Evolutionary conservation across 257 asterid species (phyloP), one percentile per base, ranked within the genome.

Genomic region (Craterostigma plantagineum): DNA sequence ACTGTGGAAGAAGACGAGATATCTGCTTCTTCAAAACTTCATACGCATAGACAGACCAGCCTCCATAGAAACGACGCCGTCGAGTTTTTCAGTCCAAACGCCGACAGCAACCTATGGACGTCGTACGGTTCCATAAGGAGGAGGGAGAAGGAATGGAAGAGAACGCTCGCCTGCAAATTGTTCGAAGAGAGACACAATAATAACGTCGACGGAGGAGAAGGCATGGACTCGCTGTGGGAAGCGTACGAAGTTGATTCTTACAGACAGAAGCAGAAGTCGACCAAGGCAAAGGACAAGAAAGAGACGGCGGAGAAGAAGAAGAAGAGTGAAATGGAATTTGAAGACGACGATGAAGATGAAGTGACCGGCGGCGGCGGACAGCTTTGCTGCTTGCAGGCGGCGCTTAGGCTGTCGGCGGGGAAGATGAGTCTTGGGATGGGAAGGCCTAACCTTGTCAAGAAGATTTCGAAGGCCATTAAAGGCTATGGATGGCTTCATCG

Each of bases 151-250:
- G 52, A 48, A 27, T 48, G 52, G 52, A 48, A 34, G 52, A 34
- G 52, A 14, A 48, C 52, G 11, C 30, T 48, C 42, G 52, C 42
- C 3, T 34, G 52, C 33, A 48, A 48, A 13, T 16, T 48, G 9
- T 48, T 48, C 42, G 41, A 33, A 47, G 98, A 76, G 18, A 43
- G 86, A 46, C 70, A 72, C 54, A 57, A 66, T 33, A 68, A 45
- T 0, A 58, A 46, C 7, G 76, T 70, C 0, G 60, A 46, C 8
- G 78, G 73, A 7, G 71, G 75, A 3, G 92, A 86, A 51, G 94
- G 83, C 35, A 86, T 86, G 97, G 93, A 86, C 46, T 70, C 76
- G 7, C 34, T 86, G 43, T 86, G 97, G 97, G 97, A 81, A 64
- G 59, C 79, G 1, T 69, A 81, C 34, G 96, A 85, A 41, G 14